Evolutionary conservation across 306 rosid genomes (phyloP).

Genomic region (Biancaea sappan): DNA sequence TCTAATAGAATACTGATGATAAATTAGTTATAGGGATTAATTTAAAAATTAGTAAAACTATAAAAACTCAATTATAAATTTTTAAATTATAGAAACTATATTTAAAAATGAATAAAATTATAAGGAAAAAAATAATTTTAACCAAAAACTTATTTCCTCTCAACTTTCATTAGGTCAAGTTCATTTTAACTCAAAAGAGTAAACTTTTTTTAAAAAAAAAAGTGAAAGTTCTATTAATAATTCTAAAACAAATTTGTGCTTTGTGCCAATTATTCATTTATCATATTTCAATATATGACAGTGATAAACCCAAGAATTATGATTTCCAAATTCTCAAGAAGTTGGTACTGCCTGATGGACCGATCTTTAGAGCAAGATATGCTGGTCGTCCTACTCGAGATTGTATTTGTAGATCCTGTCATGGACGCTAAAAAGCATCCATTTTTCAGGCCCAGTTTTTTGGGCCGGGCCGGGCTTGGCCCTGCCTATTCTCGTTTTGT

Average conservation of each 20-base stretch:
- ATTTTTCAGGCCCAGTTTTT: not conserved
- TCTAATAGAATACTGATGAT: too few species aligned
- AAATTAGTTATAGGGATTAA: too few species aligned
- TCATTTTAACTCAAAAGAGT: not conserved
- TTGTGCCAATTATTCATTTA: not conserved
- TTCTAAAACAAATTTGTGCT: not conserved
- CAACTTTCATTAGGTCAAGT: not conserved
- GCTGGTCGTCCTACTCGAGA: conserved; percentile 80
- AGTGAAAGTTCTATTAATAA: not conserved
- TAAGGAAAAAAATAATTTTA: too few species aligned
- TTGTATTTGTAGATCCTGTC: conserved; percentile 65
- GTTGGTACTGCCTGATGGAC: conserved; percentile 68
- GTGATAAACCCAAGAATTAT: conserved; percentile 74
- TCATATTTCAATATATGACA: conserved; percentile 31
- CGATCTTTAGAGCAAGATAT: conserved; percentile 63
- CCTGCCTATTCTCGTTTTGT: too few species aligned
- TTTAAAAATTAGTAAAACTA: too few species aligned
- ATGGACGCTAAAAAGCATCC: conserved; percentile 60
- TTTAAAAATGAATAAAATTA: too few species aligned
- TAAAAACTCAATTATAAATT: too few species aligned
- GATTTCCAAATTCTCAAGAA: conserved; percentile 68
- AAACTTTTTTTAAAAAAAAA: not conserved
- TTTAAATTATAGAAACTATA: too few species aligned
- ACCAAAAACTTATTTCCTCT: not conserved
- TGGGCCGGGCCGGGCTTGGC: not conserved